These are phyloP conservation scores for Geotrichum europaeum DNA, from an alignment of 1,139 yeast genomes.

Conservation along the genomic window DNA sequence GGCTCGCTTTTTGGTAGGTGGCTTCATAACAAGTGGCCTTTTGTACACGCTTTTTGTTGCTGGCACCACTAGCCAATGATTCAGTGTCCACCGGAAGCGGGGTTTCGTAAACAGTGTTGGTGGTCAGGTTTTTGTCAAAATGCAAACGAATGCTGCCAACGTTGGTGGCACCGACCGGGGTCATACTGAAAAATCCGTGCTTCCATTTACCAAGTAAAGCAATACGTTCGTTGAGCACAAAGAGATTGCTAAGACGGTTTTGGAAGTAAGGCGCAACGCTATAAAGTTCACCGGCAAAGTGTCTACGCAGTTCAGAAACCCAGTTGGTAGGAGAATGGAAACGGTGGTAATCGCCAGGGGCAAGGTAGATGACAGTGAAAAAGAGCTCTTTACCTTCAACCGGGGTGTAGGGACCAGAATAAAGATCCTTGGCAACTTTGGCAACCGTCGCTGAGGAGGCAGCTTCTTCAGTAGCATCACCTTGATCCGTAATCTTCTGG, in stretches of 20 bases:
- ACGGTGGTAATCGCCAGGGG: constrained; percentile 98
- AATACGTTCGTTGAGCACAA: constrained; percentile 90
- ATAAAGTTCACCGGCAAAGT: constrained; percentile 91
- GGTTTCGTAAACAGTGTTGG: constrained; percentile 67
- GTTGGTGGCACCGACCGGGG: constrained; percentile 98
- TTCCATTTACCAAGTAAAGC: constrained; percentile 95
- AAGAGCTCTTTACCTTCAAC: constrained; percentile 53
- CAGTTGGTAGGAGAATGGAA: constrained; percentile 95
- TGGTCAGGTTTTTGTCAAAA: constrained; percentile 84
- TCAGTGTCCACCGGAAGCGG: constrained; percentile 8
- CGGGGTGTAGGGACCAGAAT: constrained; percentile 27
- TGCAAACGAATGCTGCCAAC: constrained; percentile 92
- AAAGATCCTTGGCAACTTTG: constrained; percentile 26
- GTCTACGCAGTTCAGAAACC: constrained; percentile 91
- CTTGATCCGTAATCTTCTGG: constrained; percentile 25
- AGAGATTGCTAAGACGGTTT: constrained; percentile 74
- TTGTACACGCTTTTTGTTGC: constrained; percentile 36
- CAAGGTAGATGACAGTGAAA: constrained; percentile 88
- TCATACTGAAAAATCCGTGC: constrained; percentile 96
- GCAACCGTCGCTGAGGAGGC: constrained; percentile 21
- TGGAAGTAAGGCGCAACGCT: constrained; percentile 98
- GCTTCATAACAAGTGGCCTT: constrained; percentile 93
- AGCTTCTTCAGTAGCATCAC: constrained; percentile 32
- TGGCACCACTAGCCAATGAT: constrained; percentile 8
- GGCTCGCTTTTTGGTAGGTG: constrained; percentile 75